A percentile compares a stretch with the other conserved stretches of the same genome.
Conservation (phyloP, 1,284 basidiomycete genomes). For the Trametes polyzona region DNA sequence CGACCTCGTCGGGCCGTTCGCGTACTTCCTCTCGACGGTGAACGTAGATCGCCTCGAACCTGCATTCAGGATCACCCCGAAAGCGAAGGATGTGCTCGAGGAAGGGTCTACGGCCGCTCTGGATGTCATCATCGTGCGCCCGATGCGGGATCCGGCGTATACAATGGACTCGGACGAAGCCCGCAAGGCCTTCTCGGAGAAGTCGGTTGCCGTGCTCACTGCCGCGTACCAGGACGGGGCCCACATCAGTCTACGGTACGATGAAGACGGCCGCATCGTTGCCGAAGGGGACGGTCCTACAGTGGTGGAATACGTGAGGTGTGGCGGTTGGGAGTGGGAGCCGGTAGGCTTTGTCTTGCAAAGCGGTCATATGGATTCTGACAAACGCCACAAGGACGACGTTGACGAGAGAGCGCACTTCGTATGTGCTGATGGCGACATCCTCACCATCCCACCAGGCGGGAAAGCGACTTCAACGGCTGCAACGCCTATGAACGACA, state of each 20-base stretch:
- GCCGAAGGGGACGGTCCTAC: conserved; percentile 49
- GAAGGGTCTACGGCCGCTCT: conserved; percentile 50
- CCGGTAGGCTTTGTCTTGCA: conserved; percentile 64
- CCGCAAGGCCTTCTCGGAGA: conserved; percentile 50
- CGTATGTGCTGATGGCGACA: conserved; percentile 76
- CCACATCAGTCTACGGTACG: conserved; percentile 70
- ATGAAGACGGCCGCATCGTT: conserved; percentile 45
- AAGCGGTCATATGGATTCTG: background rate
- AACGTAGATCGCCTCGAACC: conserved; percentile 87
- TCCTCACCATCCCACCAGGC: conserved; percentile 58
- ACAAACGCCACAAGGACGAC: conserved; percentile 46
- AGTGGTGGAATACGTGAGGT: conserved; percentile 84
- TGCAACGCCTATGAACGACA: conserved; percentile 35
- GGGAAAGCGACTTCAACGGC: conserved; percentile 58
- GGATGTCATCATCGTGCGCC: conserved; percentile 86
- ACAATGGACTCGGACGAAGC: conserved; percentile 44
- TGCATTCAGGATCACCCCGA: conserved; percentile 75
- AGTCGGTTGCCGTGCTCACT: conserved; percentile 54
- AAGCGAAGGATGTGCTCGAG: conserved; percentile 41
- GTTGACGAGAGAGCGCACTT: conserved; percentile 62
- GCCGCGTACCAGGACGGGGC: conserved; percentile 75
- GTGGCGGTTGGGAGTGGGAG: conserved; percentile 83
- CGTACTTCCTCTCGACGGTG: conserved; percentile 83
- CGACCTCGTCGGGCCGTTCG: conserved; percentile 77
- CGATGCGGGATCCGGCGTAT: conserved; percentile 64